Percentiles rank a stretch among this genome's conserved stretches.
phyloP scores from a whole-genome alignment of 176 grass and related monocot genomes.

The Ananas comosus region DNA sequence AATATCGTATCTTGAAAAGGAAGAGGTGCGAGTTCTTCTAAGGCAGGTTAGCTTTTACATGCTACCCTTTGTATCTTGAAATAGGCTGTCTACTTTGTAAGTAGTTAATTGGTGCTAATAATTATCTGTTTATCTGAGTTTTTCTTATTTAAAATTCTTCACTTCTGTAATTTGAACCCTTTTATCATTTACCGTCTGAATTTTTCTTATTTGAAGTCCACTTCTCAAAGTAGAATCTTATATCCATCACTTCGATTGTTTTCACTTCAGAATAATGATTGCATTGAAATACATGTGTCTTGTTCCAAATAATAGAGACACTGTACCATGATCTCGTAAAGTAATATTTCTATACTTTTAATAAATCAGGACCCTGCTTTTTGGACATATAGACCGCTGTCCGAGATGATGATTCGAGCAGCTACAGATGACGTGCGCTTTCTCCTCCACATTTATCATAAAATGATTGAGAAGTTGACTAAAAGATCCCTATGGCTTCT shows the following conservation, averaged over 20 bases:
- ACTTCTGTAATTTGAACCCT: too few species aligned
- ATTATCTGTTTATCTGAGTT: too few species aligned
- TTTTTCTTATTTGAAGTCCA: slow-evolving; percentile 10
- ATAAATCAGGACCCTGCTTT: slow-evolving; percentile 65
- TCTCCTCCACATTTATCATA: slow-evolving; percentile 72
- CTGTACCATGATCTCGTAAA: too few species aligned
- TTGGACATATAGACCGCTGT: slow-evolving; percentile 75
- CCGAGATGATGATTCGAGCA: slow-evolving; percentile 85
- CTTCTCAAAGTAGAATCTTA: too few species aligned
- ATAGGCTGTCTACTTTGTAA: neutral
- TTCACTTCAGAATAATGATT: too few species aligned
- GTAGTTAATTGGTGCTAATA: neutral
- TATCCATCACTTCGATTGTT: too few species aligned
- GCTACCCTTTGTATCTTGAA: slow-evolving; percentile 13
- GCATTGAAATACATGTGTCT: too few species aligned
- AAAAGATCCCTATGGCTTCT: slow-evolving; percentile 62
- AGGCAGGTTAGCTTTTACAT: slow-evolving; percentile 64
- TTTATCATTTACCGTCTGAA: neutral
- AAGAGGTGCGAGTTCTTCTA: slow-evolving; percentile 83
- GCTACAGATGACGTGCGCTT: slow-evolving; percentile 90
- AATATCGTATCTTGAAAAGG: slow-evolving; percentile 93
- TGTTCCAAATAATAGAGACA: too few species aligned
- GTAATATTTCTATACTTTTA: slow-evolving; percentile 15
- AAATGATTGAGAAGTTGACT: slow-evolving; percentile 78
- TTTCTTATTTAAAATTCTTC: too few species aligned